Evolutionary conservation across 148 eudicot genomes (phyloP).

Genomic region (Cornus kousa): DNA sequence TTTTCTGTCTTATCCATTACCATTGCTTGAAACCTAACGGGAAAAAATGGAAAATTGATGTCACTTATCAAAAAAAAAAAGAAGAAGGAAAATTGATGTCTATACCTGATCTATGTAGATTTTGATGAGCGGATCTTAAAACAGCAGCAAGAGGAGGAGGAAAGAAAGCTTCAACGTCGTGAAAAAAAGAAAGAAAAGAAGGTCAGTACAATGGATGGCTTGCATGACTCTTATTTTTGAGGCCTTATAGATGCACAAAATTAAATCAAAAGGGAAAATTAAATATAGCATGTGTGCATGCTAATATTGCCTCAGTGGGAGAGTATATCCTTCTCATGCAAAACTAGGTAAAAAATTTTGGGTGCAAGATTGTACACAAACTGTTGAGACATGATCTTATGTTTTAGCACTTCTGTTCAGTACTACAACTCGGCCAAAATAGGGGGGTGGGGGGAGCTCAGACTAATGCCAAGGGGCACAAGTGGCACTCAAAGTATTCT

Average conservation of each 20-base stretch:
- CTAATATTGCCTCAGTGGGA: neutral
- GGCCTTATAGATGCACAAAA: neutral
- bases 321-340: neutral
- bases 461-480: too few species aligned
- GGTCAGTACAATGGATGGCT: conserved; percentile 42
- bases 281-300: neutral
- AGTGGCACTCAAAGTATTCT: too few species aligned
- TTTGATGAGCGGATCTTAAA: conserved; percentile 87
- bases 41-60: neutral
- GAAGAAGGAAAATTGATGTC: neutral
- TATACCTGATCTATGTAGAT: conserved; percentile 36
- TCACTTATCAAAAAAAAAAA: too few species aligned
- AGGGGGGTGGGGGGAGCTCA: too few species aligned
- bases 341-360: too few species aligned
- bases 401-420: too few species aligned
- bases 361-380: too few species aligned
- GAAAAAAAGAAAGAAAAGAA: conserved; percentile 98
- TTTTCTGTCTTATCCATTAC: neutral
- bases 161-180: conserved; percentile 83
- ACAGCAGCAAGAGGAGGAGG: conserved; percentile 97
- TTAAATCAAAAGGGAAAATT: neutral
- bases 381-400: too few species aligned
- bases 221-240: neutral
- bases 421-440: too few species aligned
- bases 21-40: neutral